Evolutionary conservation across 2,329 filamentous ascomycete species (phyloP).

Genomic region (Cryoendolithus antarcticus): DNA sequence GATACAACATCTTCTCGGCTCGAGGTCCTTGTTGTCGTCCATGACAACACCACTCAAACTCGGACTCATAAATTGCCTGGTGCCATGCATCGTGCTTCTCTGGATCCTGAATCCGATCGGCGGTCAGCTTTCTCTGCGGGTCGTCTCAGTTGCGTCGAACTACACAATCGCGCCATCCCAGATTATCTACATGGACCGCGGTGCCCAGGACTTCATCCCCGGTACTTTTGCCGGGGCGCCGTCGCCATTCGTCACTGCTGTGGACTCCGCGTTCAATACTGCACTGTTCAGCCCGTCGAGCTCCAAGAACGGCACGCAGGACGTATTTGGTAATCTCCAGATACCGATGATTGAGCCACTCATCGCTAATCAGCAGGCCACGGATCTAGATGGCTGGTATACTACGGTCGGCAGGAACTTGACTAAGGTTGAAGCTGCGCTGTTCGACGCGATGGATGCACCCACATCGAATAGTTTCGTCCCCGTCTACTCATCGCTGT

Average conservation of each 20-base stretch:
- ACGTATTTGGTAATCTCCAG: constrained; percentile 9
- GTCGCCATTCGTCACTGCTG: too few relatives aligned
- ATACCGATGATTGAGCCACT: constrained; percentile 9
- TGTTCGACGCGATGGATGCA: too few relatives aligned
- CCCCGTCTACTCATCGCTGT: neutral
- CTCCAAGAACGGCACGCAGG: constrained; percentile 8
- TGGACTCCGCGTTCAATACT: constrained; percentile 4
- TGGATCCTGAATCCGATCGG: constrained; percentile 3
- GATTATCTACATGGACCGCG: too few relatives aligned
- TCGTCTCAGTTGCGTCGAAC: neutral
- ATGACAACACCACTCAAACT: constrained; percentile 6
- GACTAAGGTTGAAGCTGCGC: too few relatives aligned
- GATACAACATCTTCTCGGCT: constrained; percentile 8
- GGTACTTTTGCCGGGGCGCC: too few relatives aligned
- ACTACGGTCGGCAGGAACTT: neutral
- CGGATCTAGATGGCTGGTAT: constrained; percentile 6
- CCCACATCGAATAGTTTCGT: neutral
- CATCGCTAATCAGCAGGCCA: constrained; percentile 1
- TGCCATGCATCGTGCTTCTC: constrained; percentile 2
- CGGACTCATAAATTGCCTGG: constrained; percentile 1
- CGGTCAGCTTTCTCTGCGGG: constrained; percentile 5
- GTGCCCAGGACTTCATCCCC: too few relatives aligned
- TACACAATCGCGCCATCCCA: too few relatives aligned
- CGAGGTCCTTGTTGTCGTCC: constrained; percentile 7
- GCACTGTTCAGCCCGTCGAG: constrained; percentile 5